phyloP scores from a whole-genome alignment of 1,139 yeast species.

The Geotrichum carabidarum region DNA sequence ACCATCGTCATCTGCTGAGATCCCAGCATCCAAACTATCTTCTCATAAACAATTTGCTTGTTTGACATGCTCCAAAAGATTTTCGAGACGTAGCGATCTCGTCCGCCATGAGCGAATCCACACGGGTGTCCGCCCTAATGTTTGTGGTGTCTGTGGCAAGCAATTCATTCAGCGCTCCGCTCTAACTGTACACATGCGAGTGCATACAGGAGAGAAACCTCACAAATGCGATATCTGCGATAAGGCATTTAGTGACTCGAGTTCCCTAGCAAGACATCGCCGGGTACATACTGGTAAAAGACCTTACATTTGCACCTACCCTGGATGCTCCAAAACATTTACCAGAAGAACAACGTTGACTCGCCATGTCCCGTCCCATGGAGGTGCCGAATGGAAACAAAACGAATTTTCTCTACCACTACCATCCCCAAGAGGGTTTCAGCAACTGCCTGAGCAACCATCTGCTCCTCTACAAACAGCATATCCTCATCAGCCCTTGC shows the following conservation, averaged over 20 bases:
- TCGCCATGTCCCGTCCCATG: conserved; percentile 61
- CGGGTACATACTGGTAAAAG: conserved; percentile 46
- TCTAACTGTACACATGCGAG: conserved; percentile 64
- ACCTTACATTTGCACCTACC: conserved; percentile 66
- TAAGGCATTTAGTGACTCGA: conserved; percentile 40
- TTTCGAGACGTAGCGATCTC: conserved; percentile 61
- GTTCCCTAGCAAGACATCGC: conserved; percentile 41
- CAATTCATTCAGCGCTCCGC: conserved; percentile 67
- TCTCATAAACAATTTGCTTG: conserved; percentile 27
- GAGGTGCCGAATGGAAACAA: conserved; percentile 11
- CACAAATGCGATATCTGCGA: conserved; percentile 38
- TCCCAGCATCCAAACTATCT: conserved; percentile 5
- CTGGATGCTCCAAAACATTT: conserved; percentile 63
- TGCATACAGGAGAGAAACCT: conserved; percentile 80
- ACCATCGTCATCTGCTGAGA: conserved; percentile 3
- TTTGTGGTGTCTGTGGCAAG: conserved; percentile 43
- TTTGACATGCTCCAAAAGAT: conserved; percentile 37
- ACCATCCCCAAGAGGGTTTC: background rate
- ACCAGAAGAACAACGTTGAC: conserved; percentile 66
- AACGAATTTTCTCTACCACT: too few relatives aligned
- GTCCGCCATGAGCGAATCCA: conserved; percentile 73
- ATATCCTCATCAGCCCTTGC: background rate
- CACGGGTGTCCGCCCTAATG: conserved; percentile 63
- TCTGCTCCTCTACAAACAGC: conserved; percentile 5
- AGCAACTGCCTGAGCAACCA: conserved; percentile 3